Percentiles rank a stretch among this genome's conserved stretches.
Evolutionary conservation across 2,329 filamentous ascomycete genomes (phyloP).

Genomic region (Macrophomina phaseolina): DNA sequence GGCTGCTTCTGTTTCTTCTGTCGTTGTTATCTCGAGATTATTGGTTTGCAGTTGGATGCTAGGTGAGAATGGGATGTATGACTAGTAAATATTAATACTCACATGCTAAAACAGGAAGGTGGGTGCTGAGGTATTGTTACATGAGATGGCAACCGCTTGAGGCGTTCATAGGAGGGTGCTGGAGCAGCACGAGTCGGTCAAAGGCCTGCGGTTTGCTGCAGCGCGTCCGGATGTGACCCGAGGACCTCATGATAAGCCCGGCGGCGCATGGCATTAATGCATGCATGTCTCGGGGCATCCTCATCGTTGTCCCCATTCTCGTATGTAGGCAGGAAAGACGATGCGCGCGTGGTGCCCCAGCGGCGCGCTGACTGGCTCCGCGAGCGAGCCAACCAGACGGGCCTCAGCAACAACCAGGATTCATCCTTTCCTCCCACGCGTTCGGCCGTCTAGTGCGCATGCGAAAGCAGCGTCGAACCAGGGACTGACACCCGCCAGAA

Average conservation of each 20-base stretch:
- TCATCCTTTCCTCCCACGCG: background rate
- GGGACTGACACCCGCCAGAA: background rate
- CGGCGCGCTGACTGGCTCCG: background rate
- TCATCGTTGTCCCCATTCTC: background rate
- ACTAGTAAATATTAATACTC: background rate
- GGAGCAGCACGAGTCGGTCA: background rate
- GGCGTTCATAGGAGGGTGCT: background rate
- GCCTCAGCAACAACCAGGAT: background rate
- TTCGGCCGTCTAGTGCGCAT: background rate
- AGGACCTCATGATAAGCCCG: background rate
- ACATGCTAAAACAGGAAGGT: background rate
- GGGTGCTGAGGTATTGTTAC: background rate
- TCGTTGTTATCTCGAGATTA: background rate
- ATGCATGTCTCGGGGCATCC: conserved; percentile 16
- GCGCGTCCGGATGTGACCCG: too few species aligned
- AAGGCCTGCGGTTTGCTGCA: background rate
- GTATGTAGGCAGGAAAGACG: background rate
- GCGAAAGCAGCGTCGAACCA: background rate
- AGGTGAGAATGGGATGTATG: background rate
- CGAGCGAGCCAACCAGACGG: background rate
- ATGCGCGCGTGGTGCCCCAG: conserved; percentile 2
- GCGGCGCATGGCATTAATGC: background rate
- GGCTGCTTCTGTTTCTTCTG: background rate
- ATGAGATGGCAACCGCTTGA: background rate
- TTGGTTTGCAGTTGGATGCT: background rate